Percentiles rank a stretch among this genome's conserved stretches.
These are phyloP conservation scores for Calonectria leucothoes DNA, from an alignment of 2,329 filamentous ascomycete genomes.

Conservation along the genomic window DNA sequence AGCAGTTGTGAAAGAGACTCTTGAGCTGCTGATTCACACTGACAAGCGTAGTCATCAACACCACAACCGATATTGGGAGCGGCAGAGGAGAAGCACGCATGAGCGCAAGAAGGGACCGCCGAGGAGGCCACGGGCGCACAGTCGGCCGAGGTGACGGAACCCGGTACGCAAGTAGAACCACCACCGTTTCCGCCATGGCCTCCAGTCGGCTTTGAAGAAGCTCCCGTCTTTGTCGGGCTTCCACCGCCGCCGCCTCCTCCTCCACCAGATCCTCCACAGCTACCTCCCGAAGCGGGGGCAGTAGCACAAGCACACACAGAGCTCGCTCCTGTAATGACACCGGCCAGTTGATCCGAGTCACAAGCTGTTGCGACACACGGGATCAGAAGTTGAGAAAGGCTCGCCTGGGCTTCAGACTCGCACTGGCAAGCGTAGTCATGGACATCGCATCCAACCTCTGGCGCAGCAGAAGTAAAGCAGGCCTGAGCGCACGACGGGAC, in stretches of 20 bases:
- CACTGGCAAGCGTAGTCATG: constrained; percentile 45
- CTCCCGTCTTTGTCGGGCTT: background rate
- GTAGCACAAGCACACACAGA: constrained; percentile 36
- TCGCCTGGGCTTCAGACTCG: constrained; percentile 33
- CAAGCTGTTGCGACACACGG: constrained; percentile 45
- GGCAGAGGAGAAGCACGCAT: constrained; percentile 41
- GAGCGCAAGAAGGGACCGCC: constrained; percentile 43
- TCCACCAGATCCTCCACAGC: constrained; percentile 10
- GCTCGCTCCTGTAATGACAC: constrained; percentile 42
- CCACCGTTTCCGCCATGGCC: constrained; percentile 20
- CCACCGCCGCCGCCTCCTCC: background rate
- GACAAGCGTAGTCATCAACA: constrained; percentile 42
- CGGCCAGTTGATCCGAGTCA: constrained; percentile 33
- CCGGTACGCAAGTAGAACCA: constrained; percentile 22
- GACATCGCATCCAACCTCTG: constrained; percentile 39
- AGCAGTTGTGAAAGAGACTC: constrained; percentile 38
- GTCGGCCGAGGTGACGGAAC: constrained; percentile 22
- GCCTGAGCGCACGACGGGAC: constrained; percentile 41
- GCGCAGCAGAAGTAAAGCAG: constrained; percentile 42
- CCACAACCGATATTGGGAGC: constrained; percentile 42
- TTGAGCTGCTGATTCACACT: constrained; percentile 40
- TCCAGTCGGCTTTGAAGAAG: background rate
- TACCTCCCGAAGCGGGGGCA: constrained; percentile 13
- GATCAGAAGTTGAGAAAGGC: constrained; percentile 37
- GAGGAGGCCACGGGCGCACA: constrained; percentile 40